Evolutionary conservation across 1,284 basidiomycete species (phyloP), one percentile per base, ranked within the genome.

Genomic region (Neolentinus lepideus): DNA sequence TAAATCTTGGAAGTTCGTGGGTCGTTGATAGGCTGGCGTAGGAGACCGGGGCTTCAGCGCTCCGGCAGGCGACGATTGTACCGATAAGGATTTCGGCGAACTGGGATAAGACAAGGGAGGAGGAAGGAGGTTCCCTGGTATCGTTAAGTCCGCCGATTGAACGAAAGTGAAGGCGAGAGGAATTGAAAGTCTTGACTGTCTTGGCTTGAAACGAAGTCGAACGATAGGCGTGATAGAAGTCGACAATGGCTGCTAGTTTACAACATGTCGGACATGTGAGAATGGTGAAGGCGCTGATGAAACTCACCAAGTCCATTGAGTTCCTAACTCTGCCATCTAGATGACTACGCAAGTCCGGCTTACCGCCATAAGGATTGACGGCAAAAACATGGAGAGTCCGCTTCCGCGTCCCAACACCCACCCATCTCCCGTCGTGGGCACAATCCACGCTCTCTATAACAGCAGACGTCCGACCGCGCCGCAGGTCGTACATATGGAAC

Each of bases 301-400:
- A 36, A 67, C 77, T 63, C 62, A 85, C 85, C 56, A 78, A 62
- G 53, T 76, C 74, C 8, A 69, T 66, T 1, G 74, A 69, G 61
- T 91, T 88, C 64, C 73, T 66, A 0, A 89, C 80, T 63, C 71
- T 74, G 2, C 77, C 76, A 33, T 79, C 73, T 35, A 84, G 64
- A 70, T 92, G 89, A 56, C 84, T 87, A n/a, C 67, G 64, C 8
- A 79, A 71, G 64, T 88, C 81, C 0, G 87, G 75, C 53, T 73
- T 75, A 2, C 92, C 90, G 0, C 90, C 90, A 55, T 83, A 83
- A 0, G 90, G 89, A 63, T 89, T 86, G 21, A 87, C 74, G 9
- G 88, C 81, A 65, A 90, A 94, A 0, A 93, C 70, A 69, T 94
- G 88, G 43, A 85, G 66, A 0, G 81, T 86, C 50, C 84, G 67